Conservation (phyloP, 495 filamentous ascomycete genomes). For the Hyaloscypha hepaticicola region DNA sequence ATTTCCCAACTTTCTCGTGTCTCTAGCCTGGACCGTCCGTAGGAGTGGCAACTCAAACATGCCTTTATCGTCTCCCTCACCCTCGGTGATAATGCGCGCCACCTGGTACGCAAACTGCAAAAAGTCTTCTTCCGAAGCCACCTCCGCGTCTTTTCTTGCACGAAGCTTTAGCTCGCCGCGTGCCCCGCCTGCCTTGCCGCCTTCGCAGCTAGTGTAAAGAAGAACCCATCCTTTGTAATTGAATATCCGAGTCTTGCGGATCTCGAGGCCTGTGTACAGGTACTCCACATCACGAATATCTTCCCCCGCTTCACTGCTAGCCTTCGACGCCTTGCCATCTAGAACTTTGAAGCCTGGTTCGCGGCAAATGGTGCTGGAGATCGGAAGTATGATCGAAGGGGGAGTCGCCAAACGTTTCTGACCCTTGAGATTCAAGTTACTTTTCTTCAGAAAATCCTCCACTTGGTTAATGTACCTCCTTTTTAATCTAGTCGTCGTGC, state of each 20-base stretch:
- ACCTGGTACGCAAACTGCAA: conserved; percentile 1
- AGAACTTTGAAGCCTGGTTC: conserved; percentile 27
- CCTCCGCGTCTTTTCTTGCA: conserved; percentile 6
- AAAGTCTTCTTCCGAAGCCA: background rate
- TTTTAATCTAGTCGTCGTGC: conserved; percentile 7
- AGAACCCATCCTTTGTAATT: conserved; percentile 40
- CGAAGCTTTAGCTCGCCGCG: conserved; percentile 43
- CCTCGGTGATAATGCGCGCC: background rate
- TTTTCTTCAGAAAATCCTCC: conserved; percentile 37
- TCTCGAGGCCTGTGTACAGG: conserved; percentile 46
- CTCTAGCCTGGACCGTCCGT: no score
- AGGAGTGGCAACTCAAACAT: no score
- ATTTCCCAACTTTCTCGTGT: background rate
- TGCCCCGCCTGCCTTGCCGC: conserved; percentile 41
- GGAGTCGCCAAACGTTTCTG: conserved; percentile 40
- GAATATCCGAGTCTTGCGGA: conserved; percentile 38
- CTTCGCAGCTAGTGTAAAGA: conserved; percentile 45
- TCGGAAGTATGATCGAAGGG: conserved; percentile 35
- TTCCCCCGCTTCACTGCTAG: background rate
- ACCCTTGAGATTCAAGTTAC: conserved; percentile 36
- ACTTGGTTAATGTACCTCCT: conserved; percentile 3
- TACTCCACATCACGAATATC: conserved; percentile 39
- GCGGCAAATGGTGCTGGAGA: conserved; percentile 24
- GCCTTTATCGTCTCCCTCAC: background rate
- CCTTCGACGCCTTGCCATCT: background rate